Evolutionary conservation across 2,329 filamentous ascomycete genomes (phyloP).

Genomic region (Didymellaceae sp.): DNA sequence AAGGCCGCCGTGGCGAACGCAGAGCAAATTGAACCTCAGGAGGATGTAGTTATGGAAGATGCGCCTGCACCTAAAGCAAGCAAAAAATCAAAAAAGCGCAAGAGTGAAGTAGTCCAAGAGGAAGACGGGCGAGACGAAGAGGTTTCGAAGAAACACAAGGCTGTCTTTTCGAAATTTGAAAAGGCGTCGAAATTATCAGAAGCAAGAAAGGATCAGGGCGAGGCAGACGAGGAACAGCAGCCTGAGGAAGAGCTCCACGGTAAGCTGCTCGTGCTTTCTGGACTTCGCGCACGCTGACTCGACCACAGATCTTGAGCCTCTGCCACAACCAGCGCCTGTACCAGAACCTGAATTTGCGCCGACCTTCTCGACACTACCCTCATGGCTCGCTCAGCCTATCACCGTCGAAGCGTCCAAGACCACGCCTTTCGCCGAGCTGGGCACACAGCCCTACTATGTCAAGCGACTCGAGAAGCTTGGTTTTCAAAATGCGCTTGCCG

Average conservation of each 20-base stretch:
- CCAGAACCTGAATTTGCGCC: constrained; percentile 64
- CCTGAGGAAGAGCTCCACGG: constrained; percentile 60
- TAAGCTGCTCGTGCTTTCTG: constrained; percentile 8
- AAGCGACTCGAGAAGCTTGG: constrained; percentile 71
- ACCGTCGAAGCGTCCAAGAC: constrained; percentile 67
- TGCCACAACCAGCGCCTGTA: constrained; percentile 77
- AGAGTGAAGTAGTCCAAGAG: constrained; percentile 35
- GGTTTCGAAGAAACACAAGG: constrained; percentile 45
- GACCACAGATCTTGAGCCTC: constrained; percentile 69
- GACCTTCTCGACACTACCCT: constrained; percentile 78
- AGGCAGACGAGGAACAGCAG: constrained; percentile 45
- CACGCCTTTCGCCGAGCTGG: constrained; percentile 68
- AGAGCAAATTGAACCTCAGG: not conserved
- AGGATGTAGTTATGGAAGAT: constrained; percentile 16
- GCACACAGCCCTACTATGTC: constrained; percentile 66
- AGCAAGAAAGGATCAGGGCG: constrained; percentile 22
- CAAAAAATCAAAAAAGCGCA: constrained; percentile 47
- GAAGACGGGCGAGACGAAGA: constrained; percentile 40
- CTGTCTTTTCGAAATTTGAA: constrained; percentile 55
- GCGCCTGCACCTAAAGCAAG: constrained; percentile 20
- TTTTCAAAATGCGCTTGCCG: constrained; percentile 75
- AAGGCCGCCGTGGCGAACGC: not conserved
- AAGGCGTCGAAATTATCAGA: constrained; percentile 46
- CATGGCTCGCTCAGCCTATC: constrained; percentile 81
- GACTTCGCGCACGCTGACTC: not conserved